A percentile compares a stretch with the other conserved stretches of the same genome.
phyloP scores from a whole-genome alignment of 1,284 basidiomycete species.

The Sanghuangporus baumii region DNA sequence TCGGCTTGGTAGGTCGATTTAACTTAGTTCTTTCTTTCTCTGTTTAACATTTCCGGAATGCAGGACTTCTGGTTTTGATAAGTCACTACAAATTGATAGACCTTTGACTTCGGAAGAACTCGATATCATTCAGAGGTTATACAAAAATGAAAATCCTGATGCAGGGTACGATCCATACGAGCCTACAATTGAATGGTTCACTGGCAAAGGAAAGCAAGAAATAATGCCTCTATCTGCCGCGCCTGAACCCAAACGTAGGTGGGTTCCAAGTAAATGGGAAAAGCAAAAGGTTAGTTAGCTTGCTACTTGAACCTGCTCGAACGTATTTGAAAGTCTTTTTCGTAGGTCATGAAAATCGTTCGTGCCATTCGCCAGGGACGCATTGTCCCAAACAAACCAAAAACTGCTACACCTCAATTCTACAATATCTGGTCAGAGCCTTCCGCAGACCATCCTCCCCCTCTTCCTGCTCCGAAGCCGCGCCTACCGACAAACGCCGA shows the following conservation, averaged over 20 bases:
- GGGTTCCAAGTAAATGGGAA: constrained; percentile 99
- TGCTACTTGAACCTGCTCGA: not conserved
- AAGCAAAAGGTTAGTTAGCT: constrained; percentile 82
- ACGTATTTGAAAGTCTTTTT: not conserved
- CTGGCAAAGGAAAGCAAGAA: constrained; percentile 91
- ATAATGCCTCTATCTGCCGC: constrained; percentile 88
- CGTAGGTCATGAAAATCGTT: constrained; percentile 98
- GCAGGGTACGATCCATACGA: constrained; percentile 88
- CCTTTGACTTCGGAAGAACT: constrained; percentile 89
- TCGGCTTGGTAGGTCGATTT: constrained; percentile 68
- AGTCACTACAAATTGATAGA: constrained; percentile 81
- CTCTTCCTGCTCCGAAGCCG: constrained; percentile 91
- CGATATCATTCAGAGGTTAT: constrained; percentile 89
- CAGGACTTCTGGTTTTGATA: constrained; percentile 93
- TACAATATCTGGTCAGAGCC: constrained; percentile 90
- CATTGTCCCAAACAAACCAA: constrained; percentile 87
- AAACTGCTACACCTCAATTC: constrained; percentile 67
- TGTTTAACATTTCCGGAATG: constrained; percentile 5
- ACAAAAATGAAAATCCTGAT: constrained; percentile 90
- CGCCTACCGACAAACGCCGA: constrained; percentile 88
- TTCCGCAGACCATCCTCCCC: constrained; percentile 60
- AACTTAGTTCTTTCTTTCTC: not conserved
- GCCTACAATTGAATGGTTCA: constrained; percentile 94
- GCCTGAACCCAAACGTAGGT: constrained; percentile 94
- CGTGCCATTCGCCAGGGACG: constrained; percentile 95